These are phyloP conservation scores for Cladosporium velox DNA, from an alignment of 2,329 filamentous ascomycete genomes.

Conservation along the genomic window DNA sequence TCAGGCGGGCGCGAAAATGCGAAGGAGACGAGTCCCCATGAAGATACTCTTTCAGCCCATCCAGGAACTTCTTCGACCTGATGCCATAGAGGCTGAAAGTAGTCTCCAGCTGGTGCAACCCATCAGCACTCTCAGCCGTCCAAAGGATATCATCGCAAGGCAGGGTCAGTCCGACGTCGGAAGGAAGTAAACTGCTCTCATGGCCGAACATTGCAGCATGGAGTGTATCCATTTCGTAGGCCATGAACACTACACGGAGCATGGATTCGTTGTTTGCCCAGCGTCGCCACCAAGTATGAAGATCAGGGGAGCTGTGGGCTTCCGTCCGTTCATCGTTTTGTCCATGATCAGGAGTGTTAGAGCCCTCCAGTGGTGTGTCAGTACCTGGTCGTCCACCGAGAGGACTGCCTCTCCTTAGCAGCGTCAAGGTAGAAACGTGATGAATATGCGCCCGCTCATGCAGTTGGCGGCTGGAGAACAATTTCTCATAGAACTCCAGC, in stretches of 20 bases:
- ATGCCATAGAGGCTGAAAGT: conserved; percentile 77
- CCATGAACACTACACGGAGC: conserved; percentile 81
- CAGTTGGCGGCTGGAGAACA: conserved; percentile 86
- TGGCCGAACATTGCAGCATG: conserved; percentile 97
- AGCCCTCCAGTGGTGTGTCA: conserved; percentile 64
- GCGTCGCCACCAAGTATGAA: conserved; percentile 72
- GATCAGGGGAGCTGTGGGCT: conserved; percentile 59
- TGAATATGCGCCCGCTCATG: conserved; percentile 94
- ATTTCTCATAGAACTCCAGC: conserved; percentile 91
- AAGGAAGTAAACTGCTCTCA: conserved; percentile 52
- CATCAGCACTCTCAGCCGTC: conserved; percentile 81
- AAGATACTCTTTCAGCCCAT: conserved; percentile 83
- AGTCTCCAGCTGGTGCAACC: conserved; percentile 79
- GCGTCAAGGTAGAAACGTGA: conserved; percentile 86
- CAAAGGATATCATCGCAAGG: conserved; percentile 90
- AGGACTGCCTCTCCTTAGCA: conserved; percentile 89
- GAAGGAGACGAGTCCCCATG: conserved; percentile 80
- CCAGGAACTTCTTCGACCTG: conserved; percentile 81
- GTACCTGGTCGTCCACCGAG: conserved; percentile 80
- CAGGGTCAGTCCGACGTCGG: conserved; percentile 85
- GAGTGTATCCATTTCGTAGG: conserved; percentile 89
- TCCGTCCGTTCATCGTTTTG: not conserved
- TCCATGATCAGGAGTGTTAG: conserved; percentile 52
- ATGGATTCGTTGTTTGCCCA: conserved; percentile 94
- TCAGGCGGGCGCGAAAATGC: conserved; percentile 85